Percentiles rank a stretch among this genome's conserved stretches.
Conservation (phyloP, 169 alveolate species). For the Plasmodium inui region DNA sequence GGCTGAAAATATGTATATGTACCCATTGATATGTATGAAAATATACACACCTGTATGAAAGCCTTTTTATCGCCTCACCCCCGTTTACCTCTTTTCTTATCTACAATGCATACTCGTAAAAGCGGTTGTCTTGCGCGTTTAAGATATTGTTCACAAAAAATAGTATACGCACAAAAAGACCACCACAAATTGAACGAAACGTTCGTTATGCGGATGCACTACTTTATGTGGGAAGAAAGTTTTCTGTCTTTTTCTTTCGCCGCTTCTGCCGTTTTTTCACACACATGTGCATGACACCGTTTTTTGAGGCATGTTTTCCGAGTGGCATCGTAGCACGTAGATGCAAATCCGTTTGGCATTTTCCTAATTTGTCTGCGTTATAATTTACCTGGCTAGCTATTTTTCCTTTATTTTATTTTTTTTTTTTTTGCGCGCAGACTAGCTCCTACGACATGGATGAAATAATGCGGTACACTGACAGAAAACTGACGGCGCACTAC, state of each 20-base stretch:
- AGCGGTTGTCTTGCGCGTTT: neutral
- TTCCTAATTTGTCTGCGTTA: neutral
- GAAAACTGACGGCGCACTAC: conserved; percentile 71
- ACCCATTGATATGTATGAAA: neutral
- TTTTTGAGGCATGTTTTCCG: neutral
- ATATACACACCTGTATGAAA: neutral
- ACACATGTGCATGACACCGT: neutral
- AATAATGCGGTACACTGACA: conserved; percentile 74
- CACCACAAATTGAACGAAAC: neutral
- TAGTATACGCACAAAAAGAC: neutral
- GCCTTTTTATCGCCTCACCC: neutral
- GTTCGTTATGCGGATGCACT: neutral
- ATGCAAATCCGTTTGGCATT: neutral
- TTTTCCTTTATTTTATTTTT: neutral
- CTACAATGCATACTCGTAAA: neutral
- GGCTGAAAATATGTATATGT: neutral
- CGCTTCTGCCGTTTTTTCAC: neutral
- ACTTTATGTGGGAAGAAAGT: neutral
- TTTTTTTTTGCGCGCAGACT: conserved; percentile 35
- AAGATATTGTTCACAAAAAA: neutral
- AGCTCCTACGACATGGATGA: conserved; percentile 75
- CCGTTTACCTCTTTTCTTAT: neutral
- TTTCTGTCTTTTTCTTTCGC: neutral
- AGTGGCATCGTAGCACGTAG: neutral
- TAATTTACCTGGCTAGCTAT: neutral